Conservation (phyloP, 2,329 filamentous ascomycete species). For the Phoma sp. region DNA sequence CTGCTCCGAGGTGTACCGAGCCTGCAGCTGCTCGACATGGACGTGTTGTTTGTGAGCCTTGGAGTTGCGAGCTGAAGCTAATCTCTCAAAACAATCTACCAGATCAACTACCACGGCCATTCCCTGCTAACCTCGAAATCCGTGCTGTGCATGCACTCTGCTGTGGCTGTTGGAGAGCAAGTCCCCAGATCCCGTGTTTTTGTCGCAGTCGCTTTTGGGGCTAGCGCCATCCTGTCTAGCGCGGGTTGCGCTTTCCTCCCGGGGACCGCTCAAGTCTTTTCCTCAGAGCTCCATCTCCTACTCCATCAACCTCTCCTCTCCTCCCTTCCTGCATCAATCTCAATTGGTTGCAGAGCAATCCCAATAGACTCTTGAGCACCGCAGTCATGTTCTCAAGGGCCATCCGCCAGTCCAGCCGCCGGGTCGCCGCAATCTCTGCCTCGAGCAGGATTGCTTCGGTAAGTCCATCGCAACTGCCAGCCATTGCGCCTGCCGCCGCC, state of each 20-base stretch:
- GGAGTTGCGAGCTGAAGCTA: no score
- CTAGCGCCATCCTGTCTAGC: constrained; percentile 24
- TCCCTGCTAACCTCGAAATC: no score
- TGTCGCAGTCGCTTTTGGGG: constrained; percentile 25
- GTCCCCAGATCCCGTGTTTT: constrained; percentile 16
- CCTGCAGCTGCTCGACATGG: not conserved
- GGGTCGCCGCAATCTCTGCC: constrained; percentile 92
- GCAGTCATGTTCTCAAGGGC: constrained; percentile 95
- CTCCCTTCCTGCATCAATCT: constrained; percentile 51
- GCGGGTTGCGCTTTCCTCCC: constrained; percentile 39
- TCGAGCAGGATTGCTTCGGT: constrained; percentile 91
- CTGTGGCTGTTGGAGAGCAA: not conserved
- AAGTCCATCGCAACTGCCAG: constrained; percentile 67
- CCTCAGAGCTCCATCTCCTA: constrained; percentile 43
- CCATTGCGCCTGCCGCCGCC: constrained; percentile 51
- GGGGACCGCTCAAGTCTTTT: constrained; percentile 33
- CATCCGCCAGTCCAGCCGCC: constrained; percentile 94
- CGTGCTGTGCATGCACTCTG: not conserved
- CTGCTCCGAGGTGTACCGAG: constrained; percentile 3
- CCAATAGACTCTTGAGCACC: constrained; percentile 53
- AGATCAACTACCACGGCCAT: no score
- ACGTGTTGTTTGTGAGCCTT: no score
- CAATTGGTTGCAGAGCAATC: constrained; percentile 54
- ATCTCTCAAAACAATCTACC: no score
- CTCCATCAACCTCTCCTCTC: constrained; percentile 52